A percentile compares a stretch with the other conserved stretches of the same genome.
phyloP scores from a whole-genome alignment of 345 rosid genomes.

The Carallia brachiata region DNA sequence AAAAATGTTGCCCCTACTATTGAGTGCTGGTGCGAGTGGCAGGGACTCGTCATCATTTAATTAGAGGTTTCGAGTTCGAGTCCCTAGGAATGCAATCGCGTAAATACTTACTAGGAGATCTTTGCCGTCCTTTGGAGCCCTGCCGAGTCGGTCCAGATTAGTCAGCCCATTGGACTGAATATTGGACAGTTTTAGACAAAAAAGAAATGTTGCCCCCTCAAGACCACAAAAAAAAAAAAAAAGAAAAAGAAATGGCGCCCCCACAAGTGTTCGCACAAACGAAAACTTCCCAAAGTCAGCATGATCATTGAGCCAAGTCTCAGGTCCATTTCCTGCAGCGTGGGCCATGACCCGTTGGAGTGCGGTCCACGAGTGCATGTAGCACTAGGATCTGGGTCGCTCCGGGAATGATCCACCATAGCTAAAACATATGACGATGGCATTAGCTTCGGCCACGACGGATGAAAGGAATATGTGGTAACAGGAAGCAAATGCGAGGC shows the following conservation, averaged over 20 bases:
- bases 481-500: constrained; percentile 31
- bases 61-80: too few species aligned
- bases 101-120: too few species aligned
- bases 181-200: too few species aligned
- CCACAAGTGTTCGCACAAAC: constrained; percentile 44
- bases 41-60: too few species aligned
- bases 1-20: too few species aligned
- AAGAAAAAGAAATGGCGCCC: constrained; percentile 26
- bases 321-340: constrained; percentile 29
- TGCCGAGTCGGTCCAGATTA: too few species aligned
- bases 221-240: too few species aligned
- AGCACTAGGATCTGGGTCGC: constrained; percentile 43
- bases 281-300: constrained; percentile 31
- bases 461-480: constrained; percentile 29
- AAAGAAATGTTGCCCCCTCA: too few species aligned
- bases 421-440: constrained; percentile 35
- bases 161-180: too few species aligned
- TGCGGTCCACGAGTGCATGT: constrained; percentile 46
- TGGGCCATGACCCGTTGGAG: constrained; percentile 47
- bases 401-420: constrained; percentile 40
- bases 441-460: constrained; percentile 26
- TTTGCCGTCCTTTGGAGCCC: too few species aligned
- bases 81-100: too few species aligned
- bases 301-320: constrained; percentile 35
- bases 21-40: too few species aligned